A percentile compares a stretch with the other conserved stretches of the same genome.
These are phyloP conservation scores for Misopates orontium DNA, from an alignment of 257 asterid genomes.

Conservation along the genomic window DNA sequence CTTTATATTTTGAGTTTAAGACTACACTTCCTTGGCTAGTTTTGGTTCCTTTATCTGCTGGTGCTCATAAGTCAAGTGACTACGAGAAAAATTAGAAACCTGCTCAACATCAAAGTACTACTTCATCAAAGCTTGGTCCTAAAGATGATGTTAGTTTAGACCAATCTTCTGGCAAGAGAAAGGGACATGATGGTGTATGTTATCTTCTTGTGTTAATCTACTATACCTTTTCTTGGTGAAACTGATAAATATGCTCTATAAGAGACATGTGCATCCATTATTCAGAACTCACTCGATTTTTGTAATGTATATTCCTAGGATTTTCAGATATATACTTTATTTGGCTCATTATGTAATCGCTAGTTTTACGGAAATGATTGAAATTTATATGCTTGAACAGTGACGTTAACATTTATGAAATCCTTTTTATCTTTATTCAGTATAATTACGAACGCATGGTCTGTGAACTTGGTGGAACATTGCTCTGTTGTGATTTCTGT, in stretches of 20 bases:
- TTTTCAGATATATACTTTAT: neutral
- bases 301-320: constrained; percentile 4
- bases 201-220: too few species aligned
- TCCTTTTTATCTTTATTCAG: constrained; percentile 18
- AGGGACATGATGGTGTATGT: constrained; percentile 74
- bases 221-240: too few species aligned
- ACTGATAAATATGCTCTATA: too few species aligned
- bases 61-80: too few species aligned
- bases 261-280: too few species aligned
- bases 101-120: too few species aligned
- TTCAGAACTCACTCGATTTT: constrained; percentile 12
- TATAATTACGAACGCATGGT: constrained; percentile 22
- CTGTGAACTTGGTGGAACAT: constrained; percentile 45
- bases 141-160: constrained; percentile 31
- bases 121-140: too few species aligned
- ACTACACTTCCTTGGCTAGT: too few species aligned
- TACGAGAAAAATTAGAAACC: too few species aligned
- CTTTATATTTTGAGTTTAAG: too few species aligned
- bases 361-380: too few species aligned
- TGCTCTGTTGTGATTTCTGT: constrained; percentile 66
- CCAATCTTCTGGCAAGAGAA: constrained; percentile 45
- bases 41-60: too few species aligned
- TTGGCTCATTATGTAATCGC: neutral
- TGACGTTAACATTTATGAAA: neutral
- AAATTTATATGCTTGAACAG: neutral